Evolutionary conservation across 768 basidiomycete genomes (phyloP).

Genomic region (Naganishia kalamii): DNA sequence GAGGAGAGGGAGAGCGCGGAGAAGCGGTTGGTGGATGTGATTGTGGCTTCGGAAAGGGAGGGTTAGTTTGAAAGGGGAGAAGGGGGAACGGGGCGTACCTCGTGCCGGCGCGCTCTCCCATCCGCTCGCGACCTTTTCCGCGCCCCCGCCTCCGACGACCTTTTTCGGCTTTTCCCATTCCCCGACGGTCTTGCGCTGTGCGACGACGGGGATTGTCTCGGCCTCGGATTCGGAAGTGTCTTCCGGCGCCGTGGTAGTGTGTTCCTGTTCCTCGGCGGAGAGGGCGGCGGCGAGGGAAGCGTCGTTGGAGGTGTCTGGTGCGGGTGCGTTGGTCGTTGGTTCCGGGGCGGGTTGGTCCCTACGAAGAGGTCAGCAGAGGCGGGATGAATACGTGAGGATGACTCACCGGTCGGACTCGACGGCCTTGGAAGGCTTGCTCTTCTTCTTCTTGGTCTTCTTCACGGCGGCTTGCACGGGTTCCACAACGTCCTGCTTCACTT

Average conservation of each 20-base stretch:
- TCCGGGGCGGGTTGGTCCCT: not conserved
- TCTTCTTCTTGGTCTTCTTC: slow-evolving; percentile 12
- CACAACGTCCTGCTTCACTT: not conserved
- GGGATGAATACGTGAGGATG: not conserved
- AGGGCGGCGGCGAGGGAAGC: slow-evolving; percentile 1
- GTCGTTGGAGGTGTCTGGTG: not conserved
- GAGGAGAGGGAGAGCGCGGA: slow-evolving; percentile 17
- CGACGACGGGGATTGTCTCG: not conserved
- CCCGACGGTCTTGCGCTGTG: not conserved
- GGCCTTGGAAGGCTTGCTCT: not conserved
- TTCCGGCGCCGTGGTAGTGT: not conserved
- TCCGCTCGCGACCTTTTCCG: slow-evolving; percentile 5
- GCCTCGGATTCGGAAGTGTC: not conserved
- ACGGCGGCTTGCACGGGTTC: not conserved
- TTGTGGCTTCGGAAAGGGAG: not conserved
- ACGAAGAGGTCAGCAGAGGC: not conserved
- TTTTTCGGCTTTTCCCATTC: slow-evolving; percentile 21
- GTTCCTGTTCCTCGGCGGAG: not conserved
- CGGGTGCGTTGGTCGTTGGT: not conserved
- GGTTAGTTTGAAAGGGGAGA: not conserved
- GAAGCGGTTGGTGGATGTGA: slow-evolving; percentile 18
- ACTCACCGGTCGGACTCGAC: not conserved
- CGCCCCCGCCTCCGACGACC: slow-evolving; percentile 5
- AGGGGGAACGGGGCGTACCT: not conserved
- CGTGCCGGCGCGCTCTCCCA: not conserved